Evolutionary conservation across 2,329 filamentous ascomycete species (phyloP), one percentile per base, ranked within the genome.

Genomic region (Aureobasidium sp.): DNA sequence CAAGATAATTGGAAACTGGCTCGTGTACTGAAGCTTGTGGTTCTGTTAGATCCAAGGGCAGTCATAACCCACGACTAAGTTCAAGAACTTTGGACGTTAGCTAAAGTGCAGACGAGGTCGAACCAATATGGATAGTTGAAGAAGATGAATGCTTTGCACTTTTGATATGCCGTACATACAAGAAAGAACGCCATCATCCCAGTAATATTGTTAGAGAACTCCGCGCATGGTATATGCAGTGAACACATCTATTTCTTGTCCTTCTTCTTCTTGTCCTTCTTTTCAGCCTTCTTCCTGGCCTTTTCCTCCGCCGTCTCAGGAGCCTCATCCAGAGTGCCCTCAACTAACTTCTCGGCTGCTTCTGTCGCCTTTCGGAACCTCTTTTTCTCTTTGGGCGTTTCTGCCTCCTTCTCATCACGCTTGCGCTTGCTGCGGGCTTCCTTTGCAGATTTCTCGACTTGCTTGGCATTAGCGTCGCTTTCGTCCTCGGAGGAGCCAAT

Each of bases 401-500:
- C 62, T 24, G 67, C 70, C 37, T 74, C 70, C 33, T 67, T 67
- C 50, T 71, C 69, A 35, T 68, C 68, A 60, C 71, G 71, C 62
- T 73, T 75, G 45, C 77, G 70, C 69, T 79, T 80, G 56, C 67
- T 24, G 67, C 68, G 50, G 3, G 24, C 40, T 17, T 47, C 31
- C 39, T 53, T 60, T 68, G 66, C 54, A 66, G 69, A 48, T 17
- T 48, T 48, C 27, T 48, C 45, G 24, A 31, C 9, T 68, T 68
- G 8, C 22, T 68, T 44, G 69, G 42, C 22, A 35, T 59, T 44
- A 42, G 35, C 49, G 50, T 56, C 64, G 17, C 80, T 77, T 14
- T 71, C 73, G 22, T 78, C 78, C 53, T 70, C 72, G 17, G 77
- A 76, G 6, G 72, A 73, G 14, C 68, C 81, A 67, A 78, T 73